phyloP scores from a whole-genome alignment of 345 rosid species.

The Melaleuca alternifolia region DNA sequence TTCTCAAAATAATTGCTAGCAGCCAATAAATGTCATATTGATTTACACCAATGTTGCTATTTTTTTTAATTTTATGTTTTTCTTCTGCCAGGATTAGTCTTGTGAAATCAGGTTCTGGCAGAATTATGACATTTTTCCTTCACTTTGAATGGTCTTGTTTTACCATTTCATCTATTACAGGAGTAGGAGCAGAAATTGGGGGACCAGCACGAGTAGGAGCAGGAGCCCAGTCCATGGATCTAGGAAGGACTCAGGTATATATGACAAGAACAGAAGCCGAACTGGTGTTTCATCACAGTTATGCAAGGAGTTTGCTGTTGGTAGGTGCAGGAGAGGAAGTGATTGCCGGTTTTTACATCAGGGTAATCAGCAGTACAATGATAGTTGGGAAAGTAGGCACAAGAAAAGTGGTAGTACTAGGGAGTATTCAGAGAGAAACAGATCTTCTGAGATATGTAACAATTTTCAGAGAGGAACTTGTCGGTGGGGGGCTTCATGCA shows the following conservation, averaged over 20 bases:
- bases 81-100: not conserved
- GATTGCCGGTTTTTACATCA: slow-evolving; percentile 52
- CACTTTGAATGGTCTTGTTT: not conserved
- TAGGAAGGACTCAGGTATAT: slow-evolving; percentile 46
- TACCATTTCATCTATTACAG: not conserved
- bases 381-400: slow-evolving; percentile 40
- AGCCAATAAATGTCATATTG: not conserved
- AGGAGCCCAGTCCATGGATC: slow-evolving; percentile 53
- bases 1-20: not conserved
- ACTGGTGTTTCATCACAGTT: slow-evolving; percentile 31
- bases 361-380: slow-evolving; percentile 27
- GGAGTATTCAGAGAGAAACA: slow-evolving; percentile 22
- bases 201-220: slow-evolving; percentile 59
- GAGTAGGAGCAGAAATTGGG: slow-evolving; percentile 41
- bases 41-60: not conserved
- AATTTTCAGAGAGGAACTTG: slow-evolving; percentile 51
- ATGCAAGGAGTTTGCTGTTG: slow-evolving; percentile 55
- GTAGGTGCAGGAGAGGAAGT: slow-evolving; percentile 66
- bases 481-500: slow-evolving; percentile 70
- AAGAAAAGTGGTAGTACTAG: slow-evolving; percentile 33
- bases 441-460: slow-evolving; percentile 9
- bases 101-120: not conserved
- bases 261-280: slow-evolving; percentile 53
- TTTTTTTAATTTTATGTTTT: not conserved
- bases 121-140: not conserved